Evolutionary conservation across 78 protist genomes (phyloP), one percentile per base, ranked within the genome.

Genomic region (Planoprotostelium fungivorum): DNA sequence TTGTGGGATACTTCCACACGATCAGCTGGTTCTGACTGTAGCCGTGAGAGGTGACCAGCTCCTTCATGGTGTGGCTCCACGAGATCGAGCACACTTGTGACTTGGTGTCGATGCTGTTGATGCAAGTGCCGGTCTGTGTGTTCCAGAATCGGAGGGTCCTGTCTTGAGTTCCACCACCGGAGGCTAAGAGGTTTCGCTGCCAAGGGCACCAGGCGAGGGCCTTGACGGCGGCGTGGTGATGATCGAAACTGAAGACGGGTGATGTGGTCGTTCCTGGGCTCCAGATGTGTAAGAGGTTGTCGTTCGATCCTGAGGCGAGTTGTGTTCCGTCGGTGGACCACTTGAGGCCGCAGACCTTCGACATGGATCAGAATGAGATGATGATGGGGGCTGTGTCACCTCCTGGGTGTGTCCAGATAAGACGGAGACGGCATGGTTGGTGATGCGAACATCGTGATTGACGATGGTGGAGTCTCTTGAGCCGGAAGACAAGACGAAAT

Each of bases 161-260:
- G 83, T 99, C 99, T 1, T 99, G 99, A 0, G 99, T 97, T 34
- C 99, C 99, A 31, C 99, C 99, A 36, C 99, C 99, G 28, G 99
- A 89, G 28, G 99, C 99, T 0, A 99, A 96, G n/a, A 98, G 96
- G 90, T 94, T 36, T 90, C 36, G 84, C 89, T 97, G 98, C 95
- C 94, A 95, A 35, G 99, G 99, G 91, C 97, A 97, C 99, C 99
- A 99, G 1, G 99, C 99, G 29, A 99, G 89, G 0, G 99, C 99
- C 96, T 98, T 98, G 37, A 99, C 99, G 28, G 98, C 98, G 37
- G 97, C 97, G 37, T 87, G 37, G 89, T 97, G 98, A 34, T 94
- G 89, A 35, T 83, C 87, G 63, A 97, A 85, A 0, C 94, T 87
- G 90, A 85, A 86, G n/a, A 29, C 84, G 38, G 98, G 95, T 25